Percentiles rank a stretch among this genome's conserved stretches.
phyloP scores from a whole-genome alignment of 1,139 yeast genomes.

The Tardiomyces digboiensis region DNA sequence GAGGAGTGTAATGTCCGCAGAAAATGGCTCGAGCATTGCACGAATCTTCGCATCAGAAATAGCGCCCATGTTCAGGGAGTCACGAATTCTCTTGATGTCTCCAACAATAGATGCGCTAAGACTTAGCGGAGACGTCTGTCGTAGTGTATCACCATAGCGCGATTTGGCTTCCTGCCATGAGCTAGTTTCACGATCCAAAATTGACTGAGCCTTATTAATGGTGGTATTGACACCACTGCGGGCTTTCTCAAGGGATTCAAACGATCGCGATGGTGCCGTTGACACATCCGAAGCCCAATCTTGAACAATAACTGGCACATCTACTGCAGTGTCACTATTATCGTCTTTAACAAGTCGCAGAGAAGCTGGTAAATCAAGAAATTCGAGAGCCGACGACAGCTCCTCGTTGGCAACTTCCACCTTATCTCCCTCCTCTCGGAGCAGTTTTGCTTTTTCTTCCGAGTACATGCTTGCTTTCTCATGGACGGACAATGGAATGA shows the following conservation, averaged over 20 bases:
- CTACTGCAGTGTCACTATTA: slow-evolving; percentile 5
- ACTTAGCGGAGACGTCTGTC: background rate
- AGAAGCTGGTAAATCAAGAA: slow-evolving; percentile 64
- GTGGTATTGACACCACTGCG: background rate
- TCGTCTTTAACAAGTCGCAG: slow-evolving; percentile 41
- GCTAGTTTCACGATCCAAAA: background rate
- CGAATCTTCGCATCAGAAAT: slow-evolving; percentile 53
- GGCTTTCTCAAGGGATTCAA: background rate
- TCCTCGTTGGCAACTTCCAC: slow-evolving; percentile 77
- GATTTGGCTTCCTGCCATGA: background rate
- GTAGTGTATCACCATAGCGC: background rate
- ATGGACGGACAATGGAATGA: slow-evolving; percentile 80
- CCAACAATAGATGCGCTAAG: background rate
- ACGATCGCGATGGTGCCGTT: slow-evolving; percentile 4
- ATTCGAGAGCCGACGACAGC: slow-evolving; percentile 67
- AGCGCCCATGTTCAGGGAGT: slow-evolving; percentile 59
- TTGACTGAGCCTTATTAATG: background rate
- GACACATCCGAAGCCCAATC: slow-evolving; percentile 27
- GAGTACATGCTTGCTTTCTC: slow-evolving; percentile 82
- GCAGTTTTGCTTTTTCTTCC: slow-evolving; percentile 74
- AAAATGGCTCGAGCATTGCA: slow-evolving; percentile 29
- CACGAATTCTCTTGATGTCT: slow-evolving; percentile 49
- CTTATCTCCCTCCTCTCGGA: slow-evolving; percentile 67
- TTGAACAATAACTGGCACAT: slow-evolving; percentile 18
- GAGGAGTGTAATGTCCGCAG: slow-evolving; percentile 29